Conservation (phyloP, 805 yeast species). For the Candida nanaspora region DNA sequence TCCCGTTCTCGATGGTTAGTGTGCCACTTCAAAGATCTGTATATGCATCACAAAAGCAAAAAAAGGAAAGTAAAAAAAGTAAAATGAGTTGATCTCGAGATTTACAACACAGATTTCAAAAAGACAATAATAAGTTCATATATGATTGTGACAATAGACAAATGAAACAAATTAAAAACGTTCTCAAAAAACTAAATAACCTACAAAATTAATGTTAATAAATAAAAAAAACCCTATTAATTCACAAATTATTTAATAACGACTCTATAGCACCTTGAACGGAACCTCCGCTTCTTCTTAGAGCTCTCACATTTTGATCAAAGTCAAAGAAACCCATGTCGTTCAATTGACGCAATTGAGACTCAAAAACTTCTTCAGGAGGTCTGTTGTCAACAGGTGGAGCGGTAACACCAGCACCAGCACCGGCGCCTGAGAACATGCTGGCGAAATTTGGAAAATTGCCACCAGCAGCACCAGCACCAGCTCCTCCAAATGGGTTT, state of each 20-base stretch:
- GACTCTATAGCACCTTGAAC: constrained; percentile 96
- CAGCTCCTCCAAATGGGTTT: constrained; percentile 34
- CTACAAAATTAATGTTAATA: not conserved
- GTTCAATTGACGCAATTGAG: constrained; percentile 66
- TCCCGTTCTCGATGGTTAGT: no score
- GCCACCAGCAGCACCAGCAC: constrained; percentile 18
- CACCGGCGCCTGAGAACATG: constrained; percentile 40
- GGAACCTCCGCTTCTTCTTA: constrained; percentile 93
- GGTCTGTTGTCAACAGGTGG: constrained; percentile 62
- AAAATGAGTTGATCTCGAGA: no score
- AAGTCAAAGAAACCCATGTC: constrained; percentile 89
- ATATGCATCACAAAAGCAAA: no score
- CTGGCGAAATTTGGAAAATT: constrained; percentile 37
- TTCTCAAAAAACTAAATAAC: not conserved
- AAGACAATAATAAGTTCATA: no score
- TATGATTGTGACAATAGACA: no score
- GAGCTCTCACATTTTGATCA: constrained; percentile 84
- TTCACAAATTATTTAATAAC: constrained; percentile 47
- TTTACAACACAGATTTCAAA: no score
- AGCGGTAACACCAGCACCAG: constrained; percentile 50
- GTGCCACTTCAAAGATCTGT: no score
- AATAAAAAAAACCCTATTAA: constrained; percentile 25
- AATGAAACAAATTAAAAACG: not conserved
- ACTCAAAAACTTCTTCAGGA: constrained; percentile 72
- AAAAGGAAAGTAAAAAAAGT: no score